These are phyloP conservation scores for Leucocoprinus leucothites DNA, from an alignment of 768 basidiomycete genomes.

Conservation along the genomic window DNA sequence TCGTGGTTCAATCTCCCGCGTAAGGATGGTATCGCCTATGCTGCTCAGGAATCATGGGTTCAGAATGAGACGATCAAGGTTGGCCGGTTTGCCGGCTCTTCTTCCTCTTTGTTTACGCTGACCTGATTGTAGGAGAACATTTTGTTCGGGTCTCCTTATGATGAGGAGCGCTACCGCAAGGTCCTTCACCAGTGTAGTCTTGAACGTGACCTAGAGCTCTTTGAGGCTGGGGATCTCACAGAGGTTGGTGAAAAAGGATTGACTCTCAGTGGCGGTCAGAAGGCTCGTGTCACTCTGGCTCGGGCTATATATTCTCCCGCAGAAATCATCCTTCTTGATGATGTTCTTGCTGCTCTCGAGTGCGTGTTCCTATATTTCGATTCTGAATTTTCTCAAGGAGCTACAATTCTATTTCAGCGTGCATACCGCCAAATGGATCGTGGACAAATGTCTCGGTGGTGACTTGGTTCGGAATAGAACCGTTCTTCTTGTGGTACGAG, in stretches of 20 bases:
- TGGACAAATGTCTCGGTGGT: conserved; percentile 73
- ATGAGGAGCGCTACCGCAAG: conserved; percentile 69
- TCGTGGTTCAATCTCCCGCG: conserved; percentile 69
- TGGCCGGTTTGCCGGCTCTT: background rate
- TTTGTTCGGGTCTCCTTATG: conserved; percentile 68
- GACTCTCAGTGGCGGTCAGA: conserved; percentile 40
- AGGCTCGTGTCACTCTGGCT: conserved; percentile 44
- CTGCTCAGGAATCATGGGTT: conserved; percentile 80
- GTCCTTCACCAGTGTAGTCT: conserved; percentile 71
- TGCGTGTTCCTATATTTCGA: conserved; percentile 10
- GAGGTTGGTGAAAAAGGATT: conserved; percentile 71
- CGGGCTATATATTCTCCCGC: conserved; percentile 48
- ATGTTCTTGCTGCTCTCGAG: conserved; percentile 66
- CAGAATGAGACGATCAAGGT: conserved; percentile 72
- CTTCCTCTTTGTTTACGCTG: background rate
- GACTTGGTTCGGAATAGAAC: conserved; percentile 76
- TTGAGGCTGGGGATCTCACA: conserved; percentile 61
- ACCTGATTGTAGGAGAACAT: conserved; percentile 54
- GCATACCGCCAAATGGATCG: conserved; percentile 81
- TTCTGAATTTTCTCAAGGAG: background rate
- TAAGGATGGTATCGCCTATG: conserved; percentile 64
- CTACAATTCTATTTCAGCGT: conserved; percentile 32
- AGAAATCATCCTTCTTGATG: conserved; percentile 65
- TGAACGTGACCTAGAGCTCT: conserved; percentile 63
- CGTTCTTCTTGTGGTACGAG: conserved; percentile 67